phyloP scores from a whole-genome alignment of 2,329 filamentous ascomycete species.

The Fusarium graminum region DNA sequence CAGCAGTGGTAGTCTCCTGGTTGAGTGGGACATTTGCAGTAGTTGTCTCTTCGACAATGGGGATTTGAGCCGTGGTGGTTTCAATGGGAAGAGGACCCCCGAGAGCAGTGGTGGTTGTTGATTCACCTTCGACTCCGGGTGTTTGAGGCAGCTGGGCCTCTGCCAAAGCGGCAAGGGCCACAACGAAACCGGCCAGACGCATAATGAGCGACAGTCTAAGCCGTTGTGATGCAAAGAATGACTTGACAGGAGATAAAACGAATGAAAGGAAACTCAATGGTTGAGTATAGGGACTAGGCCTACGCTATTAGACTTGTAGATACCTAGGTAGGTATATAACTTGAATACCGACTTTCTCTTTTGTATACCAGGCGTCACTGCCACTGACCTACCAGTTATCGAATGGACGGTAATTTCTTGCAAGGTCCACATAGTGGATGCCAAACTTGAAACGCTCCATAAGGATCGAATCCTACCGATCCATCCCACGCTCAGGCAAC shows the following conservation, averaged over 20 bases:
- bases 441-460: conserved; percentile 6
- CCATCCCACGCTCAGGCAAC: background rate
- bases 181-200: conserved; percentile 12
- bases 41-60: background rate
- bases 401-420: conserved; percentile 1
- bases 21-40: background rate
- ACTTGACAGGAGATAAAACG: conserved; percentile 1
- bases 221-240: conserved; percentile 6
- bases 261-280: background rate
- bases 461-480: conserved; percentile 15
- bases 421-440: background rate
- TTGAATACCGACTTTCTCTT: background rate
- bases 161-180: conserved; percentile 2
- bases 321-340: conserved; percentile 11
- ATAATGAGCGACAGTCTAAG: conserved; percentile 8
- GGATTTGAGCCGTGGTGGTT: background rate
- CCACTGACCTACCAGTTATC: accelerated
- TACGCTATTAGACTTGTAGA: background rate
- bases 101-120: background rate
- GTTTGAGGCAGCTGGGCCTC: conserved; percentile 11
- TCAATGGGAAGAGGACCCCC: conserved; percentile 6
- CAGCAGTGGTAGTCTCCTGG: conserved; percentile 1
- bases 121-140: background rate
- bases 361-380: too few species aligned
- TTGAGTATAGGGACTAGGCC: background rate